phyloP scores from a whole-genome alignment of 1,139 yeast species.

The Sugiyamaella sp. region DNA sequence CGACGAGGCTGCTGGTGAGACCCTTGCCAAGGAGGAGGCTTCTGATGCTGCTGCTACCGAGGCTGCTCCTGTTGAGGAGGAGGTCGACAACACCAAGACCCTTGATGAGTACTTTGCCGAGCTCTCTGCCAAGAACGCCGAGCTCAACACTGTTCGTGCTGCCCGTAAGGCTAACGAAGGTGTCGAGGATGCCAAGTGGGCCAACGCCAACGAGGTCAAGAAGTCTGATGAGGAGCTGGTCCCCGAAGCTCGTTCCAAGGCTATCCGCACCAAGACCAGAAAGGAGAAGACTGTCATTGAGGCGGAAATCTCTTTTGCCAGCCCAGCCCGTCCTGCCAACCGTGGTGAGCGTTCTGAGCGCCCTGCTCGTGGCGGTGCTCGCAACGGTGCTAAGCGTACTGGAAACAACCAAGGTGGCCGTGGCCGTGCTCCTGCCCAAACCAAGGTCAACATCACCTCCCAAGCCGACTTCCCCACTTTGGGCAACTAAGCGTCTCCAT shows the following conservation, averaged over 20 bases:
- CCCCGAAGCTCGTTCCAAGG: slow-evolving; percentile 53
- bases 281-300: slow-evolving; percentile 72
- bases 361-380: slow-evolving; percentile 39
- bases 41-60: slow-evolving; percentile 49
- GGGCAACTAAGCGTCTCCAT: slow-evolving; percentile 33
- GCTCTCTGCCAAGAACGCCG: slow-evolving; percentile 52
- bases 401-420: slow-evolving; percentile 37
- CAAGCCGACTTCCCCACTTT: slow-evolving; percentile 41
- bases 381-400: slow-evolving; percentile 36
- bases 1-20: slow-evolving; percentile 66
- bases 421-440: slow-evolving; percentile 35
- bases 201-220: slow-evolving; percentile 35
- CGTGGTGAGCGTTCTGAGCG: slow-evolving; percentile 40
- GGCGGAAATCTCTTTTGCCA: slow-evolving; percentile 61
- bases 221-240: slow-evolving; percentile 52
- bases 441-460: slow-evolving; percentile 34
- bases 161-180: slow-evolving; percentile 64
- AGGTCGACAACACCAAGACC: slow-evolving; percentile 51
- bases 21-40: slow-evolving; percentile 58
- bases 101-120: slow-evolving; percentile 75
- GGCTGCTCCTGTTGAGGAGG: slow-evolving; percentile 41
- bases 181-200: slow-evolving; percentile 57
- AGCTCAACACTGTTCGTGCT: slow-evolving; percentile 46
- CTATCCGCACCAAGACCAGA: slow-evolving; percentile 53
- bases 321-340: slow-evolving; percentile 38